Evolutionary conservation across 1,284 basidiomycete species (phyloP).

Genomic region (Sparassis latifolia): DNA sequence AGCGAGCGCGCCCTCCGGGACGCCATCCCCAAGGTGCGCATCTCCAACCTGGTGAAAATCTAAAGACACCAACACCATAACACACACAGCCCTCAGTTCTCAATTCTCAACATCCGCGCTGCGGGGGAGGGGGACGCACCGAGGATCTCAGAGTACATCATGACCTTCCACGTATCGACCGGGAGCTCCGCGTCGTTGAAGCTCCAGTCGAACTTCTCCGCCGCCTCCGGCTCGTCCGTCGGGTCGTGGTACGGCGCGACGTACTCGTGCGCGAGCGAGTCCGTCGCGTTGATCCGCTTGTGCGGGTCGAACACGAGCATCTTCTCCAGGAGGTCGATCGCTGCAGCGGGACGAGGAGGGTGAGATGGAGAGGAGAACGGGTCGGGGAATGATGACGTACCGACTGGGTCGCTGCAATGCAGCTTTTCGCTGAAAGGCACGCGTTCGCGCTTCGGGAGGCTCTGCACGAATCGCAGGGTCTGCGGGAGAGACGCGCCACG

Average conservation of each 20-base stretch:
- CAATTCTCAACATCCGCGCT: background rate
- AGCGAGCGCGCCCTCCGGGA: slow-evolving; percentile 61
- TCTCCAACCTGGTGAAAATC: slow-evolving; percentile 76
- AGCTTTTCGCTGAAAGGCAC: slow-evolving; percentile 95
- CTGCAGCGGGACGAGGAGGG: slow-evolving; percentile 32
- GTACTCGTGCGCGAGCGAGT: slow-evolving; percentile 91
- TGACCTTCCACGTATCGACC: slow-evolving; percentile 99
- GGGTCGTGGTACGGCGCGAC: slow-evolving; percentile 98
- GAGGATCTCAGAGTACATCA: slow-evolving; percentile 96
- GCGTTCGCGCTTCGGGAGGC: slow-evolving; percentile 92
- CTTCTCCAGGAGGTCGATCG: slow-evolving; percentile 94
- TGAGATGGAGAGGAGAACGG: background rate
- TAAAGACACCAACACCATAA: too few relatives aligned
- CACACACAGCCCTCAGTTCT: background rate
- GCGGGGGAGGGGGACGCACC: slow-evolving; percentile 42
- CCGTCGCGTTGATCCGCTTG: slow-evolving; percentile 91
- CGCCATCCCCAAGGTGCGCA: slow-evolving; percentile 30
- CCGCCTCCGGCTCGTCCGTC: slow-evolving; percentile 92
- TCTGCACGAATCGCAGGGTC: slow-evolving; percentile 99
- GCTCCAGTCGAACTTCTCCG: slow-evolving; percentile 97
- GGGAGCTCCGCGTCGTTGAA: slow-evolving; percentile 99
- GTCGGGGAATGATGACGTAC: slow-evolving; percentile 33
- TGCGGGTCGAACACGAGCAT: slow-evolving; percentile 99
- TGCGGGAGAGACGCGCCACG: slow-evolving; percentile 24
- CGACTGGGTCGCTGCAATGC: slow-evolving; percentile 82